Evolutionary conservation across 2,329 filamentous ascomycete genomes (phyloP).

Genomic region (Epichloe sp.): DNA sequence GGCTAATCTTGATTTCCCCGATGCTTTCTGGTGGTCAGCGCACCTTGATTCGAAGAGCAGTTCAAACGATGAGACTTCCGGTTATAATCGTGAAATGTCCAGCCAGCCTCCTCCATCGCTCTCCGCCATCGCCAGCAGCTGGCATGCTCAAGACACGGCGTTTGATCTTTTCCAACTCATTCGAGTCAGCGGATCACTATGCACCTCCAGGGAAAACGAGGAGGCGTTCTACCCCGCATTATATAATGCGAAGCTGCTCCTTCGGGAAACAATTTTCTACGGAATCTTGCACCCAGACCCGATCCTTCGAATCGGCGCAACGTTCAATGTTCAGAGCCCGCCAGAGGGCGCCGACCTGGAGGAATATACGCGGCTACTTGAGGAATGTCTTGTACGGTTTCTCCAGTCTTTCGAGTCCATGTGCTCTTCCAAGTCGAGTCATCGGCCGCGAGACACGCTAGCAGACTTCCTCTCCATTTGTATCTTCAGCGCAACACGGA

Average conservation of each 20-base stretch:
- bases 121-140: conserved; percentile 36
- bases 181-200: conserved; percentile 35
- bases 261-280: conserved; percentile 41
- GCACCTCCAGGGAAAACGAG: conserved; percentile 34
- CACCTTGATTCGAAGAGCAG: conserved; percentile 25
- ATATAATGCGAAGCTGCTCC: conserved; percentile 39
- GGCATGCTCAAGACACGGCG: conserved; percentile 33
- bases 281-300: conserved; percentile 38
- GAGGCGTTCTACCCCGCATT: conserved; percentile 35
- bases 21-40: conserved; percentile 46
- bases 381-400: conserved; percentile 37
- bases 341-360: conserved; percentile 33
- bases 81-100: conserved; percentile 18
- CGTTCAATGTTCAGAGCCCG: conserved; percentile 10
- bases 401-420: conserved; percentile 35
- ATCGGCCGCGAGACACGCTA: conserved; percentile 32
- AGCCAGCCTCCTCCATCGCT: conserved; percentile 35
- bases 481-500: conserved; percentile 43
- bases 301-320: conserved; percentile 21
- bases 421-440: conserved; percentile 23
- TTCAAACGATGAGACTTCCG: conserved; percentile 8
- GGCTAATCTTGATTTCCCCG: conserved; percentile 37
- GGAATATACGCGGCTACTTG: conserved; percentile 33
- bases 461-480: conserved; percentile 41
- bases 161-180: conserved; percentile 42